phyloP scores from a whole-genome alignment of 2,329 filamentous ascomycete genomes.

The Hypoxylon sp. region DNA sequence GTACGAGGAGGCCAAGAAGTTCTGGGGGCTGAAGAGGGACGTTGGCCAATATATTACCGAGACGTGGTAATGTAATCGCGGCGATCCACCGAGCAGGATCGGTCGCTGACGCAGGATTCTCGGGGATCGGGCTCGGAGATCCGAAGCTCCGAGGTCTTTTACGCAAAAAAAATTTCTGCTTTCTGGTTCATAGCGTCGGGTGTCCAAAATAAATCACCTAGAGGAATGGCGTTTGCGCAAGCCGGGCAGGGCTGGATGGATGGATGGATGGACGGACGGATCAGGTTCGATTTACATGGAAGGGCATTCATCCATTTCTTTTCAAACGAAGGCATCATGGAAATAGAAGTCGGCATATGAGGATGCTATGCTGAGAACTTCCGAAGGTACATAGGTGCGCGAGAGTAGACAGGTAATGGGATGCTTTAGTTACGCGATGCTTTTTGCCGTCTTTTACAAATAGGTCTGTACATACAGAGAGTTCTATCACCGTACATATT shows the following conservation, averaged over 20 bases:
- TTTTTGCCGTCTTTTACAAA: constrained; percentile 1
- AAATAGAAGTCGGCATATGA: constrained; percentile 21
- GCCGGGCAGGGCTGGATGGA: constrained; percentile 16
- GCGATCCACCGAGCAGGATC: too few species aligned
- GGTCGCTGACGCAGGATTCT: too few species aligned
- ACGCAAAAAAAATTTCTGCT: too few species aligned
- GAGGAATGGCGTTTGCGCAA: constrained; percentile 32
- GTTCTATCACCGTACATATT: too few species aligned
- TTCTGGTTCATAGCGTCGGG: constrained; percentile 25
- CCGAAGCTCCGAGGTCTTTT: too few species aligned
- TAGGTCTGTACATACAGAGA: constrained; percentile 16
- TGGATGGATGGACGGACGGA: too few species aligned
- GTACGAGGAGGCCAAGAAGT: constrained; percentile 80
- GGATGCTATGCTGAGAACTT: neutral
- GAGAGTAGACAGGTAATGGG: neutral
- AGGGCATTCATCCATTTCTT: constrained; percentile 12
- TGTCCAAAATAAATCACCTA: constrained; percentile 19
- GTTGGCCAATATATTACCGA: constrained; percentile 95
- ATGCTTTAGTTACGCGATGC: constrained; percentile 4
- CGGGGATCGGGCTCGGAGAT: too few species aligned
- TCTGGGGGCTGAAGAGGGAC: constrained; percentile 92
- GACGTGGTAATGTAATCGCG: constrained; percentile 70
- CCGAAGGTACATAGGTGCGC: constrained; percentile 1
- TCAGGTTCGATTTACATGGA: constrained; percentile 14
- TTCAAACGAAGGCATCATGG: too few species aligned